Evolutionary conservation across 345 rosid genomes (phyloP).

Genomic region (Lepidium africanum): DNA sequence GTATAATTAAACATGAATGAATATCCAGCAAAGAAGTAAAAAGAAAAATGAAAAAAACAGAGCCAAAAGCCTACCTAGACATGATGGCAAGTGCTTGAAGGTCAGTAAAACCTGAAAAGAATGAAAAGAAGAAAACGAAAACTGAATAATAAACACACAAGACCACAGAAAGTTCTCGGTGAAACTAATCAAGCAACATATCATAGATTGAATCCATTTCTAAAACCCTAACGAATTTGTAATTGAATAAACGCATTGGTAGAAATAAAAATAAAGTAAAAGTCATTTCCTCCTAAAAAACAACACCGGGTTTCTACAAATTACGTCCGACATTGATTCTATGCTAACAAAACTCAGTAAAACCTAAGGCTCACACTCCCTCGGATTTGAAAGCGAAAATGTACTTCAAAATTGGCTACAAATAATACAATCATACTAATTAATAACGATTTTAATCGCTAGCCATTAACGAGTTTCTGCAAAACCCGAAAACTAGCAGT

Average conservation of each 20-base stretch:
- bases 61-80: constrained; percentile 24
- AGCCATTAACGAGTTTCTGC: not conserved
- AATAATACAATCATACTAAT: not conserved
- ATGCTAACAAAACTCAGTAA: not conserved
- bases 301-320: not conserved
- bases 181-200: not conserved
- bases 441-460: not conserved
- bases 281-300: not conserved
- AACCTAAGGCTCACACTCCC: not conserved
- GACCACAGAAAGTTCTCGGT: too few species aligned
- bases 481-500: not conserved
- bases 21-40: not conserved
- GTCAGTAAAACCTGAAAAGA: constrained; percentile 4
- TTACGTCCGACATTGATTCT: constrained; percentile 1
- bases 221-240: constrained; percentile 12
- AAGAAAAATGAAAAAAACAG: not conserved
- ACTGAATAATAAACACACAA: too few species aligned
- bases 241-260: not conserved
- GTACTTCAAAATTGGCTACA: not conserved
- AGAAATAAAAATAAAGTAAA: too few species aligned
- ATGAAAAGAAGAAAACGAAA: not conserved
- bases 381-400: not conserved
- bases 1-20: not conserved
- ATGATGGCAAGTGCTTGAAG: constrained; percentile 16
- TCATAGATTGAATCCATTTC: not conserved